Conservation (phyloP, 352 stramenopile species). For the Elongisporangium senticosum region DNA sequence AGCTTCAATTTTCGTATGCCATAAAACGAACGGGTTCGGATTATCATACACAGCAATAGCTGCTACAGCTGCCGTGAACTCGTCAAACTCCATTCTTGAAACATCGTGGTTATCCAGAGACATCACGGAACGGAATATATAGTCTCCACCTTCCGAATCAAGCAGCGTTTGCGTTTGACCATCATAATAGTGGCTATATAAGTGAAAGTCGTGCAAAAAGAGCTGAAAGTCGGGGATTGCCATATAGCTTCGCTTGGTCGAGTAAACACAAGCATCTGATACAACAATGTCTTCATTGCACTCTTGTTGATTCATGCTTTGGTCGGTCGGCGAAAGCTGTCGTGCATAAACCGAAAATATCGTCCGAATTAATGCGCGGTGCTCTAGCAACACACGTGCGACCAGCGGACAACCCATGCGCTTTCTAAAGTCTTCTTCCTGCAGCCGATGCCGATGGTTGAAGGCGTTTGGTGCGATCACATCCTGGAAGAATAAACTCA, state of each 20-base stretch:
- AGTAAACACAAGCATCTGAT: not conserved
- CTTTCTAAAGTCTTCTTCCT: constrained; percentile 30
- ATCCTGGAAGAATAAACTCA: constrained; percentile 33
- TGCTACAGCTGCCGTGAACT: constrained; percentile 42
- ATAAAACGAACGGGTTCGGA: constrained; percentile 41
- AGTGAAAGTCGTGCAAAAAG: constrained; percentile 26
- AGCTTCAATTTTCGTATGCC: constrained; percentile 46
- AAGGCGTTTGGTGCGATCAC: constrained; percentile 22
- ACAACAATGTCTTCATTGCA: not conserved
- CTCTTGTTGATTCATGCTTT: constrained; percentile 4
- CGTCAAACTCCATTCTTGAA: constrained; percentile 52
- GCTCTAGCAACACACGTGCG: constrained; percentile 35
- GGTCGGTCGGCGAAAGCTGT: constrained; percentile 10
- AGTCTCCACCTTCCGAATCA: constrained; percentile 11
- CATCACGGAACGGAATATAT: constrained; percentile 47
- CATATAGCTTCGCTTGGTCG: constrained; percentile 49
- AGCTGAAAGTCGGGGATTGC: constrained; percentile 39
- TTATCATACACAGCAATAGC: constrained; percentile 38
- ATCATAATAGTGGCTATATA: constrained; percentile 1
- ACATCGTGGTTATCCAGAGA: constrained; percentile 44
- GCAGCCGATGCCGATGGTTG: constrained; percentile 3
- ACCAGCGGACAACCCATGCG: constrained; percentile 43
- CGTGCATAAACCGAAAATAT: constrained; percentile 59
- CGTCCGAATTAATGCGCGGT: constrained; percentile 42
- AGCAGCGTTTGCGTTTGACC: not conserved